Conservation (phyloP, 352 stramenopile genomes). For the Phytophthora boehmeriae region DNA sequence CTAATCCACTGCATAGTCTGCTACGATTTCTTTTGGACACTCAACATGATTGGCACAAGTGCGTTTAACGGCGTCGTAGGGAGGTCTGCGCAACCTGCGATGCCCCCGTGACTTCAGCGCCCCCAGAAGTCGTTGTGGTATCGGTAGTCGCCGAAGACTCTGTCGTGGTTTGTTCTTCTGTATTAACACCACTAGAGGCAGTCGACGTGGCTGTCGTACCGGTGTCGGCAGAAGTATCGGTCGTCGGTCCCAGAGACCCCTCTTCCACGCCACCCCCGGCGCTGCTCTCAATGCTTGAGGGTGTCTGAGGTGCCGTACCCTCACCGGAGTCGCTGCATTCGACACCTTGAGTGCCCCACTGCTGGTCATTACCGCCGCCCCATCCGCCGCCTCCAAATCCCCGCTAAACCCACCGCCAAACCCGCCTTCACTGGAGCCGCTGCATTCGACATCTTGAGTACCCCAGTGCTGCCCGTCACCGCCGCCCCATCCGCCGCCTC, state of each 20-base stretch:
- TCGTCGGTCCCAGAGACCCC: background rate
- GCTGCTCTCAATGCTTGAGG: constrained; percentile 12
- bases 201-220: background rate
- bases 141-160: background rate
- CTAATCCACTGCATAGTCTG: too few species aligned
- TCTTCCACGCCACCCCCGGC: constrained; percentile 6
- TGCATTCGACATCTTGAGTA: too few species aligned
- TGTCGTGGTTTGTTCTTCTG: background rate
- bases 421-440: too few species aligned
- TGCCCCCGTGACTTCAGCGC: background rate
- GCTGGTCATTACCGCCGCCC: background rate
- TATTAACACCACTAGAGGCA: too few species aligned
- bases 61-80: too few species aligned
- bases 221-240: background rate
- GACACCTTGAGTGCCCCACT: background rate
- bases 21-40: too few species aligned
- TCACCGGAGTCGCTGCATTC: background rate
- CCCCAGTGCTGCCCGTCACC: background rate
- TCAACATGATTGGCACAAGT: too few species aligned
- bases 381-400: constrained; percentile 3
- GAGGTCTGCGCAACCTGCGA: too few species aligned
- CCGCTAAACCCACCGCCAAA: too few species aligned
- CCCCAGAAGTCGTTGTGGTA: background rate
- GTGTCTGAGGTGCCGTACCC: too few species aligned
- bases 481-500: background rate